Base-by-base conservation (phyloP, 495 filamentous ascomycete species). In the Aeminium ludgeri region DNA sequence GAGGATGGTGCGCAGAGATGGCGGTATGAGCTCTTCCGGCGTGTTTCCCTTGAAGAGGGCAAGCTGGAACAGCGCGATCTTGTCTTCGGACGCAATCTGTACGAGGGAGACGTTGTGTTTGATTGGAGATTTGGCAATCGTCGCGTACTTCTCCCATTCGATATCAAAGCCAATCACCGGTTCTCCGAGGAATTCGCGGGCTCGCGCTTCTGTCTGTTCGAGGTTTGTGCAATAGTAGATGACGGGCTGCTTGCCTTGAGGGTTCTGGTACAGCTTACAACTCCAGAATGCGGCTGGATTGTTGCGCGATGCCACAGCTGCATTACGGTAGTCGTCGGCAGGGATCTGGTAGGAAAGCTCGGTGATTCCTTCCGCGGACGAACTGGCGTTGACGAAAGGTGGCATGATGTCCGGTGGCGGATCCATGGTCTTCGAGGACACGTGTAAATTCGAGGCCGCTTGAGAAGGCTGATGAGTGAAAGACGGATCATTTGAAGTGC, bases 1-100 rank as follows among this genome's bases (percentile, higher is more conserved):
- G 81, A 94, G 53, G 67, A 78, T 31, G 51, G 69, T 28, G 38
- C 50, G 52, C 6, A 63, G 31, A n/a, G 49, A 47, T 1, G 52
- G 49, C 8, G 55, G 48, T 13, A 63, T 17, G 0, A 63, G 48
- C 30, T 63, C 38, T 3, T 55, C 52, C 2, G 38, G 38, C 0
- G 48, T 56, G 1, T 41, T 41, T 2, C 57, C 57, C 28, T 42
- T 35, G 43, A 49, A 55, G 6, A 50, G 29, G 0, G 53, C 50
- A 6, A 63, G 41, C 29, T 61, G 60, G 36, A 61, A 59, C 1
- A 63, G 45, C 11, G 44, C 52, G 13, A 63, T 63, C 1, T 47
- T 56, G 34, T 56, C 42, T 28, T 63, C 60, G 29, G 45, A 45
- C 12, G 60, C 59, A 19, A 63, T 41, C 35, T 63, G 60, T 7